Evolutionary conservation across 768 basidiomycete species (phyloP), one percentile per base, ranked within the genome.

Genomic region (Boletus pseudopeckii): DNA sequence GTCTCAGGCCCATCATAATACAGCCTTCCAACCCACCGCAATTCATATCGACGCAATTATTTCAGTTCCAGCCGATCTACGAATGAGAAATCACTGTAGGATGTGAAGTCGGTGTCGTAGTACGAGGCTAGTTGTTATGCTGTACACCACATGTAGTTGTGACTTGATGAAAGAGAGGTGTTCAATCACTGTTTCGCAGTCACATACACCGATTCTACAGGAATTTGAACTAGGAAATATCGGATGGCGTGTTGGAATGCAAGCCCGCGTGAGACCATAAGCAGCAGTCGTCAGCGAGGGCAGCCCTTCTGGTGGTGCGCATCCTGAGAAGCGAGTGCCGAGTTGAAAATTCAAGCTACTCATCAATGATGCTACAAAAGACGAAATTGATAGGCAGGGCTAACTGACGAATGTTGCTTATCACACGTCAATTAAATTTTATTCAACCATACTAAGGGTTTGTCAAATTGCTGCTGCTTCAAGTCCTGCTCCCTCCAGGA

Each of bases 41-140:
- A 28, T 28, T 28, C 28, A 28, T 9, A 28, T 8, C 28, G 17
- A 14, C 0, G 32, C 51, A 48, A 10, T 5, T 49, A 37, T 39
- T 52, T 14, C 9, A 0, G 28, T 24, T 52, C 1, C 1, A 2
- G 22, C 0, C 0, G 26, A 0, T 9, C 1, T 13, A 39, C 7
- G 11, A 14, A n/a, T 22, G 18, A 9, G 45, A 22, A 22, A 42
- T 15, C 5, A 28, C 26, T 26, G 28, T 14, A 30, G 11, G 7
- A 45, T 18, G 17, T 42, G 41, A 9, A 26, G 15, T 11, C 24
- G 4, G 11, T 24, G 24, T 42, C 15, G 1, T 14, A 11, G 17
- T n/a, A 28, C 1, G 6, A 44, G 28, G 17, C 17, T 6, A 28
- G 10, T 26, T n/a, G 26, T 18, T 14, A 30, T 8, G 43, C 1